A percentile compares a stretch with the other conserved stretches of the same genome.
These are phyloP conservation scores for Kazachstania kunashirensis DNA, from an alignment of 805 yeast species.

Conservation along the genomic window DNA sequence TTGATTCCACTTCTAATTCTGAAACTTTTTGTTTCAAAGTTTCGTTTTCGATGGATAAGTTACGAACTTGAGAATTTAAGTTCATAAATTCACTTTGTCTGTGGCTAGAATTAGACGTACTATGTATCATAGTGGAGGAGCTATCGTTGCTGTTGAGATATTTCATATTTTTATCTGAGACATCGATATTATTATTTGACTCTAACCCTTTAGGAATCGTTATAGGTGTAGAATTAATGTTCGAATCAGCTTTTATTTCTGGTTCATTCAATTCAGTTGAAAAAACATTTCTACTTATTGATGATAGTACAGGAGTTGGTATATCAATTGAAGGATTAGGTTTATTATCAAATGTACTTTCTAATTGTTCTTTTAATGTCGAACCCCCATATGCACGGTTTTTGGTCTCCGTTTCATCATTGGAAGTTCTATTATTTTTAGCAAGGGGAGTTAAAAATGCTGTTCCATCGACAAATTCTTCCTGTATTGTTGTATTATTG, in stretches of 20 bases:
- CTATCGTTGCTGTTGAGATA: too few relatives aligned
- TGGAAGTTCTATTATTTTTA: too few relatives aligned
- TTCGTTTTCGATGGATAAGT: slow-evolving; percentile 28
- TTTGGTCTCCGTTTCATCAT: too few relatives aligned
- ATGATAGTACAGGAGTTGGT: background rate
- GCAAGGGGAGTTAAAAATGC: too few relatives aligned
- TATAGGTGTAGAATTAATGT: too few relatives aligned
- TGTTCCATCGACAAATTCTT: too few relatives aligned
- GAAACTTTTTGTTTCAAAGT: slow-evolving; percentile 31
- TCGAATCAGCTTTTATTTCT: too few relatives aligned
- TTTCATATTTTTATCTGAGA: too few relatives aligned
- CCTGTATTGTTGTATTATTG: too few relatives aligned
- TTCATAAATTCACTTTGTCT: slow-evolving; percentile 19
- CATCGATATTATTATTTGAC: too few relatives aligned
- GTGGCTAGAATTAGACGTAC: slow-evolving; percentile 3
- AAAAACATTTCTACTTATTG: background rate
- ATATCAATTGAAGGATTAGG: background rate
- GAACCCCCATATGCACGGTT: background rate
- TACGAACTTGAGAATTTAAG: slow-evolving; percentile 19
- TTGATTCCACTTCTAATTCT: slow-evolving; percentile 40
- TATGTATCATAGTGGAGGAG: too few relatives aligned
- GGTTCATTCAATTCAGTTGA: background rate
- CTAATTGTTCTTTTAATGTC: slow-evolving; percentile 1
- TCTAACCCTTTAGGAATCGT: too few relatives aligned
- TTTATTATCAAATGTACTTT: slow-evolving; percentile 1